Conservation (phyloP, 169 alveolate genomes). For the Prorocentrum cordatum region DNA sequence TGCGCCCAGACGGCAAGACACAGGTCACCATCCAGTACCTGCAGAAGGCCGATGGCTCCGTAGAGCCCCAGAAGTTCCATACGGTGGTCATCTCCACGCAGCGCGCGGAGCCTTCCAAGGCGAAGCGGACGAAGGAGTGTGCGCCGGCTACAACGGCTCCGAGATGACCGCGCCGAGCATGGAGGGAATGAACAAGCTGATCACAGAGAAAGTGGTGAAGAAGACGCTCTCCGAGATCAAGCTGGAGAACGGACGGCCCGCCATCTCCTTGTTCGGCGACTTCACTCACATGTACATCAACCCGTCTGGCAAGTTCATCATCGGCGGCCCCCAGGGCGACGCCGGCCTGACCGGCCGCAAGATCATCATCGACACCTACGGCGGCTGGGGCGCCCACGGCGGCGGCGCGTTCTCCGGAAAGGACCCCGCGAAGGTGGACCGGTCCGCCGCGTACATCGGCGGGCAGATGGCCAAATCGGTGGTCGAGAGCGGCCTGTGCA, state of each 20-base stretch:
- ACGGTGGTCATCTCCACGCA: constrained; percentile 82
- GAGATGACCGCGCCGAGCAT: too few species aligned
- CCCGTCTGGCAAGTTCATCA: constrained; percentile 92
- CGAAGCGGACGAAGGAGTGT: constrained; percentile 44
- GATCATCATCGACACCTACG: constrained; percentile 88
- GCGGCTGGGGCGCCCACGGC: constrained; percentile 99
- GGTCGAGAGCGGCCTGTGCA: constrained; percentile 88
- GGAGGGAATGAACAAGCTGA: constrained; percentile 71
- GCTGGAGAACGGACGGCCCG: constrained; percentile 72
- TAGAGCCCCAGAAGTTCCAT: constrained; percentile 88
- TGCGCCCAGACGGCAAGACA: constrained; percentile 99
- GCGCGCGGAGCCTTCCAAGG: constrained; percentile 45
- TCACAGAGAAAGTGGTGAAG: constrained; percentile 89
- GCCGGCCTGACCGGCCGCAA: constrained; percentile 87
- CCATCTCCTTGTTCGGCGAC: constrained; percentile 77
- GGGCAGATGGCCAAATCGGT: constrained; percentile 87
- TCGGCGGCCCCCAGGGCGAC: constrained; percentile 99
- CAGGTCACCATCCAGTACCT: constrained; percentile 88
- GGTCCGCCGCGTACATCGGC: constrained; percentile 94
- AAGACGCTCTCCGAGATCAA: constrained; percentile 87
- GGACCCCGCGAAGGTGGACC: constrained; percentile 97
- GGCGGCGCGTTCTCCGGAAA: constrained; percentile 99
- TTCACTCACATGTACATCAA: constrained; percentile 90
- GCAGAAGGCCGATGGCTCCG: constrained; percentile 76
- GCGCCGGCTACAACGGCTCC: too few species aligned